Conservation (phyloP, 1,139 yeast genomes). For the Kurtzmaniella natalensis region DNA sequence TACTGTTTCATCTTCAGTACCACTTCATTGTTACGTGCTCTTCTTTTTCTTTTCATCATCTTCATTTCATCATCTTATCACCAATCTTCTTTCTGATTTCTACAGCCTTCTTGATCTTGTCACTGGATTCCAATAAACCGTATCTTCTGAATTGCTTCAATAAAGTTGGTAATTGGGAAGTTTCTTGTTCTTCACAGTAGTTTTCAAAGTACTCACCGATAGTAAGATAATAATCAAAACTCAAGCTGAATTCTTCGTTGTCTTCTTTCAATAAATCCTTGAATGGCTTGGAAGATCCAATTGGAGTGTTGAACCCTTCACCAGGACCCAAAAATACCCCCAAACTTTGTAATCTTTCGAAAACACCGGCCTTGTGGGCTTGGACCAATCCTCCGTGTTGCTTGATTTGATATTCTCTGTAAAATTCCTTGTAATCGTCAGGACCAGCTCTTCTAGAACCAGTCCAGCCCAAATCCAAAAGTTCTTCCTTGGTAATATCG, state of each 20-base stretch:
- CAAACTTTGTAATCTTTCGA: slow-evolving; percentile 53
- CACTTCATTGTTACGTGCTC: background rate
- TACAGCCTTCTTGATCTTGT: slow-evolving; percentile 36
- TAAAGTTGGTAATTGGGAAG: slow-evolving; percentile 29
- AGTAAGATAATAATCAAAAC: slow-evolving; percentile 50
- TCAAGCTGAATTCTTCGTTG: slow-evolving; percentile 39
- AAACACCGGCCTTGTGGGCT: slow-evolving; percentile 73
- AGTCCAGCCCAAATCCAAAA: slow-evolving; percentile 83
- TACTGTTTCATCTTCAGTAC: no score
- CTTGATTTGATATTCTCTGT: slow-evolving; percentile 61
- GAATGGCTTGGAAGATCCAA: slow-evolving; percentile 25
- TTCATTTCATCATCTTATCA: slow-evolving; percentile 9
- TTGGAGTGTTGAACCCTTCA: slow-evolving; percentile 77
- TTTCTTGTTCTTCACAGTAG: slow-evolving; percentile 27
- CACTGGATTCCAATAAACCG: slow-evolving; percentile 53
- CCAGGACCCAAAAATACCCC: slow-evolving; percentile 65
- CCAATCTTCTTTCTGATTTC: slow-evolving; percentile 32
- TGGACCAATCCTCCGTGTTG: slow-evolving; percentile 73
- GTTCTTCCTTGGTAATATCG: slow-evolving; percentile 49
- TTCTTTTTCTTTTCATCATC: background rate
- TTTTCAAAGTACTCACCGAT: slow-evolving; percentile 45
- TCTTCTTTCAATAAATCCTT: slow-evolving; percentile 21
- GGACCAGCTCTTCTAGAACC: slow-evolving; percentile 73
- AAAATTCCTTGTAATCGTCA: slow-evolving; percentile 68
- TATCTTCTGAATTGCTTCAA: slow-evolving; percentile 56